Base-by-base conservation (phyloP, 108 stramenopile genomes). In the Nitzschia putrida region DNA sequence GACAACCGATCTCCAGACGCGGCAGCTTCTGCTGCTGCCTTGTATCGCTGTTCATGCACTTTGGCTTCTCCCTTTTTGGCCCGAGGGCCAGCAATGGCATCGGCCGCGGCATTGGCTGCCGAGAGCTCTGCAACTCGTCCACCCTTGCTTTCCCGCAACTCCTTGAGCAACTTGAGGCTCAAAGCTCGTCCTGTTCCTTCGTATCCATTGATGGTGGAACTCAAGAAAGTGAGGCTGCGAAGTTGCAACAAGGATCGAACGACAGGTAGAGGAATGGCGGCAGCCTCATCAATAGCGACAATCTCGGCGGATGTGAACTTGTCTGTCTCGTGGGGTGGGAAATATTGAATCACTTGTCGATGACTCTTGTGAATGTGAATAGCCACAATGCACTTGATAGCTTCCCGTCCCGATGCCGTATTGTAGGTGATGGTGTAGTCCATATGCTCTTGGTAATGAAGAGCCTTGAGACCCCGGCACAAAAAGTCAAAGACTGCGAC, bases 121-220 rank as follows among this genome's bases (percentile, higher is more conserved):
- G 80, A 77, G 23, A 83, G 38, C 23, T 71, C 81, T 7, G 74
- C 73, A 13, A 56, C 59, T 16, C 83, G 66, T 66, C 82, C 87
- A 37, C 72, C 74, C 53, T 85, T 90, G n/a, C 74, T 49, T 55
- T 95, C 88, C 13, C 98, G 81, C 53, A 99, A 80, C 70, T 98
- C 96, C 65, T 97, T 90, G 74, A 99, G 87, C 18, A 99, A 85
- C 74, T 99, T 99, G 25, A 99, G 81, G 66, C 95, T 96, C 38
- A 99, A 79, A 2, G 97, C 91, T 34, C 99, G 61, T 18, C 99
- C 99, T 0, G 99, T 99, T 10, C 99, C 99, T 78, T 99, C 99
- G 80, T 99, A 99, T 29, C 99, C 99, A 78, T 97, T 98, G 51
- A 98, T 85, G 9, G 99, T 99, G 22, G 97, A 98, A 68, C 94